phyloP scores from a whole-genome alignment of 1,139 yeast species.

The Arxiozyma bovina region DNA sequence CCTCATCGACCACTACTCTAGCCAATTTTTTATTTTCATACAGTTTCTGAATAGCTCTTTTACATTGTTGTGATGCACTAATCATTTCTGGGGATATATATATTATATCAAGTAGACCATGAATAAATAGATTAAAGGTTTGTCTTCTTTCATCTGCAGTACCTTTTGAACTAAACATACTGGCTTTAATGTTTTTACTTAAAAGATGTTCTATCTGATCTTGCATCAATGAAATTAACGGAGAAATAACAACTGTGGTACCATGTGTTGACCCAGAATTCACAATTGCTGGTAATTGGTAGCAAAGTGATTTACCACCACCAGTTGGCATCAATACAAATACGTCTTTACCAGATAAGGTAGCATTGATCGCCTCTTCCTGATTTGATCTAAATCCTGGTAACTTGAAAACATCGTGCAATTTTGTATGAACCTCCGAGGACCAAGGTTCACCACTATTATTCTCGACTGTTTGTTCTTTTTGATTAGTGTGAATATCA shows the following conservation, averaged over 20 bases:
- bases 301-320: conserved; percentile 94
- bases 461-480: neutral
- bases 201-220: conserved; percentile 86
- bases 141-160: conserved; percentile 54
- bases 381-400: conserved; percentile 74
- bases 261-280: conserved; percentile 67
- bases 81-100: conserved; percentile 96
- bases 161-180: conserved; percentile 79
- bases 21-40: conserved; percentile 55
- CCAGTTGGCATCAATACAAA: conserved; percentile 99
- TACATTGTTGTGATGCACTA: conserved; percentile 64
- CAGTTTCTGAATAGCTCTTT: conserved; percentile 50
- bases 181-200: conserved; percentile 63
- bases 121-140: conserved; percentile 52
- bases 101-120: conserved; percentile 64
- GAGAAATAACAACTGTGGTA: conserved; percentile 87
- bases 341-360: conserved; percentile 74
- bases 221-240: conserved; percentile 92
- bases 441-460: conserved; percentile 42
- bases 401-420: conserved; percentile 55
- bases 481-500: conserved; percentile 5
- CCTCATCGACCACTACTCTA: conserved; percentile 91
- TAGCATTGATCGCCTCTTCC: conserved; percentile 74
- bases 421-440: conserved; percentile 50
- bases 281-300: conserved; percentile 87